Evolutionary conservation across 257 asterid genomes (phyloP).

Genomic region (Lycium ferocissimum): DNA sequence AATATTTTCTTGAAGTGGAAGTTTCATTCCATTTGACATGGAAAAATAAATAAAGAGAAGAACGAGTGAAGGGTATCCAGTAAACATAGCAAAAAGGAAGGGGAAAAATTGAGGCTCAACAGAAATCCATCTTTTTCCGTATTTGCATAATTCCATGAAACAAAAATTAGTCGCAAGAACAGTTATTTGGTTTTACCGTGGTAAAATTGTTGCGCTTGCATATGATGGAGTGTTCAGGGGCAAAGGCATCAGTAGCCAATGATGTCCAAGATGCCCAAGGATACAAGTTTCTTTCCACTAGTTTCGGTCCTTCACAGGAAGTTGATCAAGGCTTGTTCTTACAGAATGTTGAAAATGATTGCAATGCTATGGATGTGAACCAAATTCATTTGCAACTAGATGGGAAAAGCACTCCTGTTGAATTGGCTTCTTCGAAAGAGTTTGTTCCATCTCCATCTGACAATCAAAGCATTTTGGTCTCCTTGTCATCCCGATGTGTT

Average conservation of each 20-base stretch:
- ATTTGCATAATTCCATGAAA: constrained; percentile 12
- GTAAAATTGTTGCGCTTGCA: constrained; percentile 14
- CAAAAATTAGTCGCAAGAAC: too few species aligned
- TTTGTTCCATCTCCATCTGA: constrained; percentile 90
- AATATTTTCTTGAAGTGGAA: too few species aligned
- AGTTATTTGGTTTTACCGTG: too few species aligned
- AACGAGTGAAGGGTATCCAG: too few species aligned
- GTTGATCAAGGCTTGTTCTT: constrained; percentile 26
- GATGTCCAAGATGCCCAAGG: constrained; percentile 32
- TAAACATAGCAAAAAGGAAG: too few species aligned
- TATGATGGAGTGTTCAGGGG: constrained; percentile 40
- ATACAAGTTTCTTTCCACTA: constrained; percentile 37
- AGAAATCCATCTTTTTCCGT: not conserved
- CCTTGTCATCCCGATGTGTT: constrained; percentile 88
- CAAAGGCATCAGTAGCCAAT: constrained; percentile 41
- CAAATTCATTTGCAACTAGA: constrained; percentile 43
- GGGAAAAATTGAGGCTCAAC: too few species aligned
- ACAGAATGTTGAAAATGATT: constrained; percentile 42
- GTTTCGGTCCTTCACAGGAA: constrained; percentile 39
- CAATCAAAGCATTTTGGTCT: constrained; percentile 90
- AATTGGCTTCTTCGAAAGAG: constrained; percentile 58
- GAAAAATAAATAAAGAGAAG: too few species aligned
- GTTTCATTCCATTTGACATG: too few species aligned
- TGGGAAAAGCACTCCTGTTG: constrained; percentile 47
- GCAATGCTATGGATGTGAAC: constrained; percentile 40